These are phyloP conservation scores for Pythium folliculosum DNA, from an alignment of 352 stramenopile genomes.

Conservation along the genomic window DNA sequence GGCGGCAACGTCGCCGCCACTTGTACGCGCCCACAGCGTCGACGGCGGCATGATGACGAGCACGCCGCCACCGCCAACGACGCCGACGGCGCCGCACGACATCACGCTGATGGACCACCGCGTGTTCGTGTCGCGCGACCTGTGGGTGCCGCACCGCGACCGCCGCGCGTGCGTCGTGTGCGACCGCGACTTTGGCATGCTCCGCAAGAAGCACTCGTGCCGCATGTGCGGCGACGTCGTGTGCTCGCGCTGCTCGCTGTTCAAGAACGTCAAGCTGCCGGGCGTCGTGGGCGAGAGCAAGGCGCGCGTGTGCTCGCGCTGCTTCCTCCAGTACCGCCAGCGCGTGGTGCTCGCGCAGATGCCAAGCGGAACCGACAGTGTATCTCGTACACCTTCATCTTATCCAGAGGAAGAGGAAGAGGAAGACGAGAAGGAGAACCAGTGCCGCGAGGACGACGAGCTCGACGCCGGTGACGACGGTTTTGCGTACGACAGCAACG, in stretches of 20 bases:
- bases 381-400: not conserved
- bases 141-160: conserved; percentile 56
- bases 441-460: not conserved
- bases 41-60: not conserved
- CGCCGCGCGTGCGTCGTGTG: conserved; percentile 66
- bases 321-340: conserved; percentile 66
- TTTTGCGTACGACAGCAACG: conserved; percentile 9
- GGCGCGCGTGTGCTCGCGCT: conserved; percentile 72
- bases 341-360: conserved; percentile 24
- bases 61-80: not conserved
- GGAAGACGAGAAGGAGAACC: not conserved
- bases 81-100: not conserved
- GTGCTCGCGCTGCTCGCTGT: conserved; percentile 75
- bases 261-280: conserved; percentile 62
- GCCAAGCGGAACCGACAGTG: not conserved
- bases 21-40: conserved; percentile 6
- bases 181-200: conserved; percentile 64
- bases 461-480: not conserved
- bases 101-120: conserved; percentile 48
- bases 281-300: conserved; percentile 53
- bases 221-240: conserved; percentile 83
- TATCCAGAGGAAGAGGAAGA: not conserved
- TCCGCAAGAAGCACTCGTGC: conserved; percentile 77
- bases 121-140: conserved; percentile 54
- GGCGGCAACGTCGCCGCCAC: not conserved